Evolutionary conservation across 106 monocot species (phyloP), one percentile per base, ranked within the genome.

Genomic region (Agapanthus africanus): DNA sequence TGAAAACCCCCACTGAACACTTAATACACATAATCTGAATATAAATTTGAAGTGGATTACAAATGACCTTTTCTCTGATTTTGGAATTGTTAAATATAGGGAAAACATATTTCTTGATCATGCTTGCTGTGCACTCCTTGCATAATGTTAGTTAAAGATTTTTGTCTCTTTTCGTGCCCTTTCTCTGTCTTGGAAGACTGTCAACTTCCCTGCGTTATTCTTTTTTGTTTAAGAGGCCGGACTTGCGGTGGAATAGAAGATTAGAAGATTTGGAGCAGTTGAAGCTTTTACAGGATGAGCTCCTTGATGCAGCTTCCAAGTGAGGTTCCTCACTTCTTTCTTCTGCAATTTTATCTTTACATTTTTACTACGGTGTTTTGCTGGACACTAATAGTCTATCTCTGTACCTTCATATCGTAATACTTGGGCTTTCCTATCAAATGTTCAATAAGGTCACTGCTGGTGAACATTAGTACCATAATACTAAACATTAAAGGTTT

Each of bases 241-340:
- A 99, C 74, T 82, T 99, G 69, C 89, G 97, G 32, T 99, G 97
- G 97, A 92, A 99, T 71, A 89, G 87, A 87, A 70, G 65, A 31
- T 68, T 90, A 40, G 88, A 99, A 81, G 97, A 99, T 71, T 59
- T 99, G 79, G 80, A 85, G 70, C 77, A 85, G 57, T 76, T 99
- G 72, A 99, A 77, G 73, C 32, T 54, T 75, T 78, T 99, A 69
- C 97, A 99, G 60, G 92, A 99, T 78, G 84, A 93, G 49, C 97
- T 93, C 36, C 80, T 99, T 73, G 82, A 99, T 87, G 79, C 92
- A 70, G 92, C 97, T 71, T 82, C 92, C 34, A 63, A 37, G 97
- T 93, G 70, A 62, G 88, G 50, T 65, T 35, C 25, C 52, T 26
- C 1, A 0, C 11, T 32, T 35, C 36, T n/a, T 57, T 10, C 41